Conservation (phyloP, 139 green algal genomes). For the Chara braunii region DNA sequence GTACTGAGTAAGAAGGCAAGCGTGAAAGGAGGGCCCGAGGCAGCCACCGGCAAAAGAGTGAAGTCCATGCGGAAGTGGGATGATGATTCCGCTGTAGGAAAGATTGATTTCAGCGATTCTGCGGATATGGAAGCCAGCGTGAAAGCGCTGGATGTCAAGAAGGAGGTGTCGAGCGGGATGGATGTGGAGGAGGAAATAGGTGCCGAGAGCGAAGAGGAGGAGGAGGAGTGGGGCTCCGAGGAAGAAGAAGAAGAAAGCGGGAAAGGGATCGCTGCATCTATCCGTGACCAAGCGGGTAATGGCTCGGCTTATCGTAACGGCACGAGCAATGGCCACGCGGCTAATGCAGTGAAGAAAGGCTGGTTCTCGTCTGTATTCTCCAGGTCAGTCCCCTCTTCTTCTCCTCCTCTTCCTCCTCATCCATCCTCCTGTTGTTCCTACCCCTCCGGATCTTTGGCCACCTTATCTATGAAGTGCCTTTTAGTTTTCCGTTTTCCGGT, state of each 20-base stretch:
- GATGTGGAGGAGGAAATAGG: conserved; percentile 41
- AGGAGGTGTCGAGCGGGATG: conserved; percentile 30
- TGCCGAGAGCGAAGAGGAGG: conserved; percentile 14
- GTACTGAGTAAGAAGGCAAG: not conserved
- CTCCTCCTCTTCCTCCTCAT: too few species aligned
- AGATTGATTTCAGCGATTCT: conserved; percentile 40
- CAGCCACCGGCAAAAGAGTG: too few species aligned
- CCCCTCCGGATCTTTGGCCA: not conserved
- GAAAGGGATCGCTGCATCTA: not conserved
- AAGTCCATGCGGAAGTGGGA: conserved; percentile 34
- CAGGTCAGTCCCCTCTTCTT: conserved; percentile 15
- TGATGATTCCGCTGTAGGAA: conserved; percentile 2
- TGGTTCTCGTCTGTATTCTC: conserved; percentile 40
- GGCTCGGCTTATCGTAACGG: not conserved
- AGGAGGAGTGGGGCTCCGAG: conserved; percentile 22
- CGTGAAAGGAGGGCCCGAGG: conserved; percentile 5
- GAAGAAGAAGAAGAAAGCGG: conserved; percentile 17
- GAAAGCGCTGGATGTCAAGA: conserved; percentile 11
- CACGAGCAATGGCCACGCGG: not conserved
- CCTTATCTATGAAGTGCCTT: not conserved
- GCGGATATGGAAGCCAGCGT: conserved; percentile 1
- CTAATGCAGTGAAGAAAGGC: not conserved
- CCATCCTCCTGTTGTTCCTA: too few species aligned
- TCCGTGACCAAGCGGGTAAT: not conserved
- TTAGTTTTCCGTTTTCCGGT: not conserved